A percentile compares a stretch with the other conserved stretches of the same genome.
Conservation (phyloP, 2,329 filamentous ascomycete species). For the Calonectria pseudoturangicola region DNA sequence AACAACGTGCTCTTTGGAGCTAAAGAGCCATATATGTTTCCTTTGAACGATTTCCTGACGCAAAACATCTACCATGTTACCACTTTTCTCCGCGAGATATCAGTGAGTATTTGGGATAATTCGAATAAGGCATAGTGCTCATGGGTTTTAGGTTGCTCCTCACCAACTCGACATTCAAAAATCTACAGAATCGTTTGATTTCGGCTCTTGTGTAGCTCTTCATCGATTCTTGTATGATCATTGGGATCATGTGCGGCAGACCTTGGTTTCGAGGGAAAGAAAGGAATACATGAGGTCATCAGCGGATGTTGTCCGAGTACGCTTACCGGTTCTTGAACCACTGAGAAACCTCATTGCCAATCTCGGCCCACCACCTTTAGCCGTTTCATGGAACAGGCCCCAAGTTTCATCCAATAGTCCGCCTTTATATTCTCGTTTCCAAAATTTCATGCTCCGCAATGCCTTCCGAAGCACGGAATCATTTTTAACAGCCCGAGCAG, state of each 20-base stretch:
- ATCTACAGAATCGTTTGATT: conserved; percentile 76
- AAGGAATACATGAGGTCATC: conserved; percentile 74
- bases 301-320: conserved; percentile 69
- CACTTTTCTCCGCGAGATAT: conserved; percentile 80
- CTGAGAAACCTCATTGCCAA: conserved; percentile 78
- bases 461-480: conserved; percentile 80
- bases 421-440: conserved; percentile 79
- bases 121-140: background rate
- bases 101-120: conserved; percentile 65
- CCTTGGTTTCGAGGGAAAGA: conserved; percentile 76
- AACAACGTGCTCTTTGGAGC: conserved; percentile 84
- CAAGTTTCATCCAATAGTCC: conserved; percentile 78
- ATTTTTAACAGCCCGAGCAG: conserved; percentile 77
- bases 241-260: conserved; percentile 81
- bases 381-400: conserved; percentile 81
- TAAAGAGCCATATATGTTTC: conserved; percentile 84
- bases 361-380: conserved; percentile 79
- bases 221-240: conserved; percentile 83
- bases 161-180: conserved; percentile 64
- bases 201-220: conserved; percentile 81
- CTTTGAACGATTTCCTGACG: conserved; percentile 80
- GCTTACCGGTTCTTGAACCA: conserved; percentile 75
- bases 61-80: conserved; percentile 82
- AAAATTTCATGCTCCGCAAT: conserved; percentile 83
- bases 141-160: conserved; percentile 65